Percentiles rank a stretch among this genome's conserved stretches.
These are phyloP conservation scores for Stylonectria norvegica DNA, from an alignment of 2,329 filamentous ascomycete species.

Conservation along the genomic window DNA sequence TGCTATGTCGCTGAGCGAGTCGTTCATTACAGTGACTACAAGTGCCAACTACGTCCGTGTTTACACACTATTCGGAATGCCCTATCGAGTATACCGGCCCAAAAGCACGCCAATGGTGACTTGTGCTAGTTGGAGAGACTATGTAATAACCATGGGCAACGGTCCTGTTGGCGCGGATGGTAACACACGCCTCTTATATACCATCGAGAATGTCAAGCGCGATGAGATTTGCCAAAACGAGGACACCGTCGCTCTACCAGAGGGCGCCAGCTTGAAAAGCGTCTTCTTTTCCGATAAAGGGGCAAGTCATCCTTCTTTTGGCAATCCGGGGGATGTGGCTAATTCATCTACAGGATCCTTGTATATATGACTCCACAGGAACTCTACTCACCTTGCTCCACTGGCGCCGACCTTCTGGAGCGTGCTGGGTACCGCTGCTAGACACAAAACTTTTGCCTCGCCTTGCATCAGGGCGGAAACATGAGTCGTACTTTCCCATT, in stretches of 20 bases:
- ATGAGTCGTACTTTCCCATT: conserved; percentile 91
- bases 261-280: conserved; percentile 68
- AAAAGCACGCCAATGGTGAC: conserved; percentile 89
- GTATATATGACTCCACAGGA: conserved; percentile 91
- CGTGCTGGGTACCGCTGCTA: conserved; percentile 86
- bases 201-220: conserved; percentile 89
- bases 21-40: conserved; percentile 86
- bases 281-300: conserved; percentile 91
- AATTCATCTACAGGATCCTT: conserved; percentile 65
- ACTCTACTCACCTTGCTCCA: conserved; percentile 84
- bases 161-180: conserved; percentile 80
- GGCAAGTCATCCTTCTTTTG: conserved; percentile 46
- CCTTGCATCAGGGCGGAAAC: conserved; percentile 77
- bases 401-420: conserved; percentile 83
- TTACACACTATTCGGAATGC: conserved; percentile 89
- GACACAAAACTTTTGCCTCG: conserved; percentile 84
- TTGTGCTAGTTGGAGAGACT: conserved; percentile 91
- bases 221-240: conserved; percentile 95
- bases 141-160: conserved; percentile 94
- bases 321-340: background rate
- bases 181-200: conserved; percentile 75
- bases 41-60: conserved; percentile 84
- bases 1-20: conserved; percentile 86
- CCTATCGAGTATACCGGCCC: conserved; percentile 83
- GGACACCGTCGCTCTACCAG: conserved; percentile 81